A percentile compares a stretch with the other conserved stretches of the same genome.
Conservation (phyloP, 495 filamentous ascomycete species). For the Apiosordaria backusii region DNA sequence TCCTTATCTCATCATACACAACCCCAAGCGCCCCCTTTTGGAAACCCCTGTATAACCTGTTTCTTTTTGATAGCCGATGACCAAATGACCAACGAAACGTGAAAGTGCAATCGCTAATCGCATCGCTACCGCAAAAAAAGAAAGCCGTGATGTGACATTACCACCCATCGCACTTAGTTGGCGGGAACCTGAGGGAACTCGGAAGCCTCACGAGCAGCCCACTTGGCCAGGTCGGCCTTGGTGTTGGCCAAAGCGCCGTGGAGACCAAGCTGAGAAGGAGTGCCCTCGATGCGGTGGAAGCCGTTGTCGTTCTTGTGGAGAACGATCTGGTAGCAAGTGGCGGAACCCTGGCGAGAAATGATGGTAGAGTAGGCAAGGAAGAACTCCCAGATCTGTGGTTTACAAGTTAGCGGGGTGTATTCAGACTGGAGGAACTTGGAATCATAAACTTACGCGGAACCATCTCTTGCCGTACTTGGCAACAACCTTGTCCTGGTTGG, state of each 20-base stretch:
- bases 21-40: background rate
- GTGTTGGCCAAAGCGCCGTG: slow-evolving; percentile 58
- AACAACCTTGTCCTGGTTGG: slow-evolving; percentile 88
- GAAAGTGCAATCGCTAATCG: background rate
- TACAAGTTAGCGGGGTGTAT: slow-evolving; percentile 8
- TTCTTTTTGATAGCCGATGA: background rate
- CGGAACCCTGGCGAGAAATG: slow-evolving; percentile 84
- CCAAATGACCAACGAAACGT: slow-evolving; percentile 1
- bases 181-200: slow-evolving; percentile 40
- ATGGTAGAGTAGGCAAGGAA: slow-evolving; percentile 95
- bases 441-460: slow-evolving; percentile 76
- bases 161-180: slow-evolving; percentile 27
- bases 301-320: slow-evolving; percentile 98
- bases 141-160: background rate
- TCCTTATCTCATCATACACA: background rate
- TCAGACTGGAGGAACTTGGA: background rate
- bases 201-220: slow-evolving; percentile 44
- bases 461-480: slow-evolving; percentile 94
- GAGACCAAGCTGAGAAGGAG: slow-evolving; percentile 70
- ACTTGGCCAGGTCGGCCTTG: slow-evolving; percentile 41
- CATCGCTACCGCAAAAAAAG: slow-evolving; percentile 2
- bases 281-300: slow-evolving; percentile 87
- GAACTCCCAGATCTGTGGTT: slow-evolving; percentile 87
- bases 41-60: background rate
- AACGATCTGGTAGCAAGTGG: slow-evolving; percentile 94